Evolutionary conservation across 2,329 filamentous ascomycete genomes (phyloP), one percentile per base, ranked within the genome.

Genomic region (Neonectria sp.): DNA sequence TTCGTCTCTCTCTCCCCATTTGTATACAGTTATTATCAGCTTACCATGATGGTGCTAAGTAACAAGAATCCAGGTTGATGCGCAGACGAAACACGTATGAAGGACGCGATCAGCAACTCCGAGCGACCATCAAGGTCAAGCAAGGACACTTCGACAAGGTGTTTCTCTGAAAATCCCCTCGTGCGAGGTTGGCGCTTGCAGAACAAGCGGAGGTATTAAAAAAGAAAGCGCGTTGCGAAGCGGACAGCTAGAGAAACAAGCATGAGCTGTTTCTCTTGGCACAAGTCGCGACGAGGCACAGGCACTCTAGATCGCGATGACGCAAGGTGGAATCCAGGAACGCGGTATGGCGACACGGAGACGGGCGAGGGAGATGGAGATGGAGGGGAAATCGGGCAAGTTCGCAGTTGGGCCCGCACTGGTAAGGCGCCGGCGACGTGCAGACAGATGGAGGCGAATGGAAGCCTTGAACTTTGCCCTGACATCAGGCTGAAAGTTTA

Each of bases 1-100:
- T 77, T 73, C 79, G 75, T 70, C 79, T 82, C 73, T 76, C 76
- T 74, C 76, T 79, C 66, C 75, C 81, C 81, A 82, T 82, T 70
- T 75, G 68, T 48, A 35, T 13, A 66, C 65, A 63, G 60, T 68
- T 68, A 58, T 72, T 61, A 69, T 75, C 67, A 74, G 72, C 74
- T 76, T 76, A 76, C 68, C 75, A 76, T 76, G 71, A 60, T 76
- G 71, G 59, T 71, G 51, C 60, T 56, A 60, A 64, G 52, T 67
- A 68, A 48, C 52, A 52, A 43, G 52, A 15, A 45, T 64, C 65
- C 37, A 40, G 69, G 68, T 67, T 60, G 65, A 56, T 48, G 56
- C 45, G 57, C 27, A 64, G 46, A 55, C 5, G 68, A n/a, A 61
- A 61, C 63, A 74, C 60, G 48, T 55, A 62, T 48, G 65, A 66